Conservation (phyloP, 2,329 filamentous ascomycete genomes). For the Diaporthe sp. region DNA sequence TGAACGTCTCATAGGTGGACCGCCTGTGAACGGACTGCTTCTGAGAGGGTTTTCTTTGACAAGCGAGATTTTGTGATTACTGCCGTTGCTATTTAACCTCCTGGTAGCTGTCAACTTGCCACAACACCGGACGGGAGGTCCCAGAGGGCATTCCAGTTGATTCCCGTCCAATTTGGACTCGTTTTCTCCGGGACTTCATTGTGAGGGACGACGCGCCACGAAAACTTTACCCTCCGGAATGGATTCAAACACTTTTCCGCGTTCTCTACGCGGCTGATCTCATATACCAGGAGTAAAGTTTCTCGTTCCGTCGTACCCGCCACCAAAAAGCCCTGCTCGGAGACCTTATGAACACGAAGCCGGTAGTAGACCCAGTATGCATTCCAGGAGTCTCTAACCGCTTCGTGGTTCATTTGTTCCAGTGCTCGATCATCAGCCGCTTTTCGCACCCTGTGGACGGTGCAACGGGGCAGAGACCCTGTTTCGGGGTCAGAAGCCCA, state of each 20-base stretch:
- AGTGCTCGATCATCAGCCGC: not conserved
- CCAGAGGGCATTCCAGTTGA: not conserved
- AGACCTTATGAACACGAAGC: not conserved
- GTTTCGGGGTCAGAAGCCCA: not conserved
- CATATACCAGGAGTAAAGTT: not conserved
- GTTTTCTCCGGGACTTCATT: not conserved
- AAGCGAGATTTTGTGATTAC: too few relatives aligned
- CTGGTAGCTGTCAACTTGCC: not conserved
- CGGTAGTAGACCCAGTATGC: constrained; percentile 16
- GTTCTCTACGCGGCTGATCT: not conserved
- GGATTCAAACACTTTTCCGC: not conserved
- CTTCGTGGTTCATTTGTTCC: constrained; percentile 26
- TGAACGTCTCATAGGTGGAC: too few relatives aligned
- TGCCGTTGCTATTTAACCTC: not conserved
- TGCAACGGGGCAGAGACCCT: not conserved
- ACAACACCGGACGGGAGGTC: not conserved
- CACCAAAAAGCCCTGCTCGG: constrained; percentile 4
- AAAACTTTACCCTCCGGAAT: constrained; percentile 17
- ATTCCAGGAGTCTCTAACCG: constrained; percentile 23
- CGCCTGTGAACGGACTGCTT: too few relatives aligned
- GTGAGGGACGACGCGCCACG: not conserved
- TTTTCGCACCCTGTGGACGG: constrained; percentile 22
- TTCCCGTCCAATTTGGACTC: not conserved
- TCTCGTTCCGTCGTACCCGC: not conserved
- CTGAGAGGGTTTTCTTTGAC: too few relatives aligned